phyloP scores from a whole-genome alignment of 306 rosid genomes.

The Vachellia collinsii region DNA sequence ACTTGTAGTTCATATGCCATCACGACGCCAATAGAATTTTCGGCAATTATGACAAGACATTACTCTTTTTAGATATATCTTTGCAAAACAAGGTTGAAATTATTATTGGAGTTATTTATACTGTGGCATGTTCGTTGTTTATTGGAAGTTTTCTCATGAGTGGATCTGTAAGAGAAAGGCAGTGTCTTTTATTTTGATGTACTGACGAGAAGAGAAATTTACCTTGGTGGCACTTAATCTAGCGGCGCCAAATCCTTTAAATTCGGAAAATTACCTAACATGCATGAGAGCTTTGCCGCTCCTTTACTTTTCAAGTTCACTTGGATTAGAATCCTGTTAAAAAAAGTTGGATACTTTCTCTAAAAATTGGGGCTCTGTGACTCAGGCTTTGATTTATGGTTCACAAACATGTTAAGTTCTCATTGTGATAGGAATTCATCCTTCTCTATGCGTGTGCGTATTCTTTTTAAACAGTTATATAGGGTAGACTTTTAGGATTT shows the following conservation, averaged over 20 bases:
- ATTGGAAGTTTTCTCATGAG: background rate
- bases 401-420: background rate
- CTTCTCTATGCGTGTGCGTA: background rate
- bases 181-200: background rate
- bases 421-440: background rate
- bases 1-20: slow-evolving; percentile 2
- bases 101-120: background rate
- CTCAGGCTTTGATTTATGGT: background rate
- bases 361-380: background rate
- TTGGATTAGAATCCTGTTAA: background rate
- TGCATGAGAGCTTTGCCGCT: background rate
- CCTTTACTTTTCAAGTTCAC: background rate
- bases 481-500: background rate
- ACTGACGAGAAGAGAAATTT: background rate
- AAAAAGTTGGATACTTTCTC: background rate
- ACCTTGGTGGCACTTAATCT: background rate
- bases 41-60: background rate
- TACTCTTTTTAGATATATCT: background rate
- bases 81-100: background rate
- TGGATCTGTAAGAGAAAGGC: slow-evolving; percentile 2
- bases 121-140: background rate
- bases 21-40: background rate
- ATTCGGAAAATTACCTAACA: background rate
- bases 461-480: background rate
- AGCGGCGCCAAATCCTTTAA: background rate